phyloP scores from a whole-genome alignment of 2,329 filamentous ascomycete genomes.

The Neonectria magnoliae region DNA sequence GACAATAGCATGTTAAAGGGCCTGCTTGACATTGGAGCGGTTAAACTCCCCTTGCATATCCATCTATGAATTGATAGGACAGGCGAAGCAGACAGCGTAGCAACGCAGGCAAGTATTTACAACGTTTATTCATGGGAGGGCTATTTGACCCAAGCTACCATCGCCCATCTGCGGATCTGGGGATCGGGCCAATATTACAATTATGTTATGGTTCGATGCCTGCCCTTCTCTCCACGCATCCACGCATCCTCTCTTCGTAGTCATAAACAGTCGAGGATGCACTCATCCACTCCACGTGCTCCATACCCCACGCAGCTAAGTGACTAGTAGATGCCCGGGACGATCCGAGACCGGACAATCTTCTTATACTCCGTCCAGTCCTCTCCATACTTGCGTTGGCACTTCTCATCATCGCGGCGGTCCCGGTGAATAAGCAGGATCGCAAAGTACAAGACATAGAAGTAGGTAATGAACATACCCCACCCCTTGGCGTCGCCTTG shows the following conservation, averaged over 20 bases:
- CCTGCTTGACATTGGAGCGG: conserved; percentile 20
- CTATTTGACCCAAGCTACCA: neutral
- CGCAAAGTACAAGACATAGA: conserved; percentile 93
- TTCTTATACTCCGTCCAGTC: conserved; percentile 93
- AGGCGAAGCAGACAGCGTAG: conserved; percentile 20
- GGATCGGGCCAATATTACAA: neutral
- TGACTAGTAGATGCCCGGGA: conserved; percentile 82
- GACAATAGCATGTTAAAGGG: neutral
- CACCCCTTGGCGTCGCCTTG: conserved; percentile 80
- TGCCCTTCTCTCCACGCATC: neutral
- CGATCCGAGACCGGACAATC: conserved; percentile 81
- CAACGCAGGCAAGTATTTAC: conserved; percentile 7
- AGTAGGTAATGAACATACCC: conserved; percentile 91
- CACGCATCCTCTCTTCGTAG: neutral
- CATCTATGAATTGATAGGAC: conserved; percentile 4
- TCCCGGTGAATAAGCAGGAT: conserved; percentile 88
- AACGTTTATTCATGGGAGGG: neutral
- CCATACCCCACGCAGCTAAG: conserved; percentile 5
- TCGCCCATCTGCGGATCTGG: neutral
- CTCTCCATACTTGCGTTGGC: conserved; percentile 86
- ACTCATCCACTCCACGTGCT: neutral
- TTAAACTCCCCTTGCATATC: conserved; percentile 13
- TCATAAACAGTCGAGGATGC: conserved; percentile 4
- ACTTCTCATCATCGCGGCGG: conserved; percentile 89
- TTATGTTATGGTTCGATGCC: neutral